phyloP scores from a whole-genome alignment of 352 stramenopile species.

The Phytophthora idaei region DNA sequence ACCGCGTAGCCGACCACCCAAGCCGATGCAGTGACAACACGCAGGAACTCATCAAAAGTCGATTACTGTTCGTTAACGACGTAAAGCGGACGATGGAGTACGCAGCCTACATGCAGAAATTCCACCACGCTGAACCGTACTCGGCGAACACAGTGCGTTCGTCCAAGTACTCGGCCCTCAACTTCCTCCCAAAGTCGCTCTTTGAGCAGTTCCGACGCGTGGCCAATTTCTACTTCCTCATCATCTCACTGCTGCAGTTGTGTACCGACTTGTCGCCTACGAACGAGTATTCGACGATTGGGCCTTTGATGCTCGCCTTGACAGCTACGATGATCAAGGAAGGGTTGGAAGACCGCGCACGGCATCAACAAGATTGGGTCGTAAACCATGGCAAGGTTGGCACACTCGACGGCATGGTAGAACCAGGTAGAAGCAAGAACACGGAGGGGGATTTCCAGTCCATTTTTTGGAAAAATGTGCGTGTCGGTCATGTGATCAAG shows the following conservation, averaged over 20 bases:
- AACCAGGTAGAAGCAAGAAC: slow-evolving; percentile 3
- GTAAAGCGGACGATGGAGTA: slow-evolving; percentile 66
- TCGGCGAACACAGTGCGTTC: slow-evolving; percentile 75
- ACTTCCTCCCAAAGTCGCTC: slow-evolving; percentile 95
- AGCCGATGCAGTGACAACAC: slow-evolving; percentile 1
- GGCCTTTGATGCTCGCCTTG: slow-evolving; percentile 79
- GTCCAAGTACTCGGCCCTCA: slow-evolving; percentile 95
- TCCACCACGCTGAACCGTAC: slow-evolving; percentile 44
- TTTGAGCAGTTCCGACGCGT: slow-evolving; percentile 96
- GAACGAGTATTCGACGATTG: slow-evolving; percentile 89
- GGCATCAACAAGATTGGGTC: slow-evolving; percentile 74
- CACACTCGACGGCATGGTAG: slow-evolving; percentile 22
- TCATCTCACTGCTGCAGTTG: slow-evolving; percentile 95
- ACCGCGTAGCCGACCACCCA: slow-evolving; percentile 11
- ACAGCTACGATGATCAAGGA: slow-evolving; percentile 89
- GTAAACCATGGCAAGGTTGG: slow-evolving; percentile 75
- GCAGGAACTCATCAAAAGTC: slow-evolving; percentile 48
- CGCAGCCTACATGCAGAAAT: slow-evolving; percentile 54
- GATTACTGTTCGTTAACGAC: slow-evolving; percentile 80
- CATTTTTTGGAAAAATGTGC: slow-evolving; percentile 84
- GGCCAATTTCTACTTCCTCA: slow-evolving; percentile 97
- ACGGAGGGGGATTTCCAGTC: slow-evolving; percentile 54
- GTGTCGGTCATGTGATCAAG: slow-evolving; percentile 89
- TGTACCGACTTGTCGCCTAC: slow-evolving; percentile 88
- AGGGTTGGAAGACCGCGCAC: slow-evolving; percentile 72